Percentiles rank a stretch among this genome's conserved stretches.
Conservation (phyloP, 805 yeast genomes). For the Candida jianshihensis region DNA sequence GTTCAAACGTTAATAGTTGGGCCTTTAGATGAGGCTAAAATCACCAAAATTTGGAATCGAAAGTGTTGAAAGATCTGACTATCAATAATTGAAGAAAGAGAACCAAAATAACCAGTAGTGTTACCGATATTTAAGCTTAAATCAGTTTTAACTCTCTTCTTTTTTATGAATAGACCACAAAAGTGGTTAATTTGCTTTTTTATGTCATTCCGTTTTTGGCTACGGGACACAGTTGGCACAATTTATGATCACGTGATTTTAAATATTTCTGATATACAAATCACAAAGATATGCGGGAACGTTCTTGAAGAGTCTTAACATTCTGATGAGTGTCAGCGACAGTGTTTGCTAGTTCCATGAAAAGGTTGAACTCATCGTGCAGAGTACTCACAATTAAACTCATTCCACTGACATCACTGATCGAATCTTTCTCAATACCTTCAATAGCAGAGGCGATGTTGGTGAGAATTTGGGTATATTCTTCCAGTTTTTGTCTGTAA, state of each 20-base stretch:
- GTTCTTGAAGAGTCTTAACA: constrained; percentile 27
- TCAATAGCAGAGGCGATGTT: constrained; percentile 59
- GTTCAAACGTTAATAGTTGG: neutral
- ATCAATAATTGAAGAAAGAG: no score
- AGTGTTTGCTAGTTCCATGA: constrained; percentile 69
- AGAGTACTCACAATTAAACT: constrained; percentile 53
- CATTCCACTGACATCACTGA: constrained; percentile 34
- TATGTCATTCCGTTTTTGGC: neutral
- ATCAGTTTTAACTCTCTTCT: neutral
- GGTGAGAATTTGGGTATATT: constrained; percentile 36
- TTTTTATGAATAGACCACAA: no score
- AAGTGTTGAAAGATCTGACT: no score
- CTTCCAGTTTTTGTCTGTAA: constrained; percentile 38
- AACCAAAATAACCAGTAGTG: no score
- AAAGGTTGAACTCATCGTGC: constrained; percentile 59
- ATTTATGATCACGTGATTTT: no score
- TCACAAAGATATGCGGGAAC: constrained; percentile 10
- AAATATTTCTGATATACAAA: no score
- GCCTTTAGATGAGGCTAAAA: no score
- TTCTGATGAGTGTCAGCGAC: constrained; percentile 65
- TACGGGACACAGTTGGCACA: no score
- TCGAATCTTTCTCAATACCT: constrained; percentile 49
- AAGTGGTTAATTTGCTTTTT: no score
- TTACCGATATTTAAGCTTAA: no score
- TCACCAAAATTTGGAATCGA: no score